Base-by-base conservation (phyloP, 768 basidiomycete genomes). In the Suillus alpinus region DNA sequence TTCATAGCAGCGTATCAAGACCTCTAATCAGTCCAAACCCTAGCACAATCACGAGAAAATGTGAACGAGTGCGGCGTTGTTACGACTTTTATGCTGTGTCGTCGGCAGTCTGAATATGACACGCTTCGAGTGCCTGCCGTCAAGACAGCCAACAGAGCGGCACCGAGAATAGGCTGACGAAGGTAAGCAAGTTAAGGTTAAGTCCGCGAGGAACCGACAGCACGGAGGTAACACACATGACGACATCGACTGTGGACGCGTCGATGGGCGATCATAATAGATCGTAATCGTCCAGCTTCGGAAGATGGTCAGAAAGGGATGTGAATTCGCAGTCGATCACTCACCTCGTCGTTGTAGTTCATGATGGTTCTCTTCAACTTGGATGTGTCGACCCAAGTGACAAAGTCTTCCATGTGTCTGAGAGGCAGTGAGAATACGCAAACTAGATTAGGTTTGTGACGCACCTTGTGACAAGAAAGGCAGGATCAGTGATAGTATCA, bases 381-480 rank as follows among this genome's bases (percentile, higher is more conserved):
- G 66, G 93, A 95, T 29, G 94, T 94, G 71, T 98, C 95, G 23
- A 98, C 95, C 97, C 97, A 99, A 39, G 97, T 99, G 49, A 98
- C 94, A 76, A 95, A 99, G 81, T 99, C 97, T 71, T 98, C 95
- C 95, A 97, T 95, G 66, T 94, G 91, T 68, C 96, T 92, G 60
- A 26, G 31, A 37, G 23, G 36, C 51, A 43, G 26, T 64, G 52
- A 62, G 62, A 63, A 55, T 57, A 29, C 29, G 23, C 36, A 4
- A 55, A 55, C 20, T 23, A 29, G 23, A 55, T 6, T 39, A 39
- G 37, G 39, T 55, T 16, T 23, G 52, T 29, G 57, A 60, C 81
- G 34, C 66, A 87, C 92, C 92, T 81, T 43, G 94, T 96, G 61
- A 99, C 94, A 56, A 99, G 82, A 78, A 88, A 97, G 1, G 95